phyloP scores from a whole-genome alignment of 2,329 filamentous ascomycete genomes.

The Pseudocercospora macadamiae region DNA sequence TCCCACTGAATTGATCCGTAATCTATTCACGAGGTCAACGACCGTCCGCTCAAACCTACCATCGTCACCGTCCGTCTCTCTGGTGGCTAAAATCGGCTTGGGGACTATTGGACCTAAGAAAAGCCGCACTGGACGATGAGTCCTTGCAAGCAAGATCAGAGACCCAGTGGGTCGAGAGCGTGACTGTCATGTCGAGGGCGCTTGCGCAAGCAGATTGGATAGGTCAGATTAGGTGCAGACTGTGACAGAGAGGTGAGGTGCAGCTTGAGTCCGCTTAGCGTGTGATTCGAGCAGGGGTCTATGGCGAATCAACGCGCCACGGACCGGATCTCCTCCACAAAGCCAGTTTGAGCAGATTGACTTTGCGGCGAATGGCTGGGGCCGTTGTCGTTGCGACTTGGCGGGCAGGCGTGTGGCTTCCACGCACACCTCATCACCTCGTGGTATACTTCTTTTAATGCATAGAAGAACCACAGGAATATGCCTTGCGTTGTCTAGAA shows the following conservation, averaged over 20 bases:
- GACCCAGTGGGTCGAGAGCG: constrained; percentile 22
- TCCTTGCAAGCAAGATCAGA: constrained; percentile 16
- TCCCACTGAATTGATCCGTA: neutral
- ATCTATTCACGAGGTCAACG: constrained; percentile 6
- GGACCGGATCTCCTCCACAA: neutral
- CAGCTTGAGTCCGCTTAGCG: constrained; percentile 1
- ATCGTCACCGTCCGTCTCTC: neutral
- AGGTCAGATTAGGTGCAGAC: constrained; percentile 20
- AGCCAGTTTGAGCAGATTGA: neutral
- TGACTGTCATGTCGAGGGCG: constrained; percentile 19
- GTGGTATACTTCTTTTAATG: constrained; percentile 10
- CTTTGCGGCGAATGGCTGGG: constrained; percentile 4
- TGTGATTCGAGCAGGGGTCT: constrained; percentile 17
- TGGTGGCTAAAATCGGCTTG: neutral
- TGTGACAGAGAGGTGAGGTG: constrained; percentile 9
- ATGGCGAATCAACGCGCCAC: constrained; percentile 3
- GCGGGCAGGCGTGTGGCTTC: neutral
- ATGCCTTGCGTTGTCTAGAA: constrained; percentile 10
- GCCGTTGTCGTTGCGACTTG: neutral
- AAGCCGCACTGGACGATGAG: constrained; percentile 9
- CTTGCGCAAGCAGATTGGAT: constrained; percentile 24
- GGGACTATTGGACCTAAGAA: constrained; percentile 7
- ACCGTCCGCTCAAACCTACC: neutral
- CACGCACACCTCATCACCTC: constrained; percentile 11
- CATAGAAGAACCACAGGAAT: constrained; percentile 1